Evolutionary conservation across 495 filamentous ascomycete species (phyloP), one percentile per base, ranked within the genome.

Genomic region (Aspergillus bridgeri): DNA sequence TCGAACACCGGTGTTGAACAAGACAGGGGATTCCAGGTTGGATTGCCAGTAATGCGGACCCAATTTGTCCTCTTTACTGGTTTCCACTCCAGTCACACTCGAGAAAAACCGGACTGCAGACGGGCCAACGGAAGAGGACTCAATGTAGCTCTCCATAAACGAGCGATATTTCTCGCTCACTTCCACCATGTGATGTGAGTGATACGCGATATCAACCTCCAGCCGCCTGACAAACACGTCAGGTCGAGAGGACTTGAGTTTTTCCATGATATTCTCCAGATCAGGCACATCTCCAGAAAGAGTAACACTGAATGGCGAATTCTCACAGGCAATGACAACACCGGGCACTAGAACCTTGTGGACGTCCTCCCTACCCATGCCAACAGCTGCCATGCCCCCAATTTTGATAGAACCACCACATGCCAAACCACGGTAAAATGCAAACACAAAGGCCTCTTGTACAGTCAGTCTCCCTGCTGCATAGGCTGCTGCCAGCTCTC

Each of bases 21-120:
- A 47, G 0, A 79, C 75, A 1, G 75, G 74, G 2, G 56, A 66
- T 24, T 67, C 67, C 13, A 81, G 55, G 51, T 79, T 80, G 2
- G 57, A 27, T 22, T 44, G 53, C 77, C 79, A 81, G 57, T 81
- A 76, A 4, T 23, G 21, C 15, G 60, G 51, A 13, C 21, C 53
- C 9, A 56, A 46, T 1, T 25, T 17, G 4, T n/a, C n/a, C n/a
- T n/a, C n/a, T n/a, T n/a, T n/a, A n/a, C n/a, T n/a, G n/a, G n/a
- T n/a, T n/a, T n/a, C n/a, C n/a, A n/a, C n/a, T n/a, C n/a, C n/a
- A n/a, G n/a, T n/a, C n/a, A n/a, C n/a, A n/a, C n/a, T n/a, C n/a
- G n/a, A n/a, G n/a, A n/a, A n/a, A n/a, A n/a, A n/a, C n/a, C n/a
- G n/a, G n/a, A n/a, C n/a, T n/a, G n/a, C n/a, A n/a, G n/a, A n/a